A percentile compares a stretch with the other conserved stretches of the same genome.
Conservation (phyloP, 1,139 yeast species). For the Saccharomyces hybrid region DNA sequence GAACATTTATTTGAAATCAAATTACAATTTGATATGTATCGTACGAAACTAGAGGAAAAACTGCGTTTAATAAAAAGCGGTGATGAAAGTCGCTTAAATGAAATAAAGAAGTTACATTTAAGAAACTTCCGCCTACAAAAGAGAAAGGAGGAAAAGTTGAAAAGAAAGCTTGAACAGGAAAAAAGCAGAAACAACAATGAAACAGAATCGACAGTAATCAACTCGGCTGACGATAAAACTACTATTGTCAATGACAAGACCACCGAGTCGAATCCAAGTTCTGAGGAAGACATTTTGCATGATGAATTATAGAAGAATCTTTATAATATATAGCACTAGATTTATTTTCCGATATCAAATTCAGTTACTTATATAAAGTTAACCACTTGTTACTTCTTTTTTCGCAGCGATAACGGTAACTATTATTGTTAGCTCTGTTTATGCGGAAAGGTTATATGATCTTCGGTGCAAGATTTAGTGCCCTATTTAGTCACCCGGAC, state of each 20-base stretch:
- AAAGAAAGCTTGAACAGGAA: constrained; percentile 9
- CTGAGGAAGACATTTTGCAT: constrained; percentile 1
- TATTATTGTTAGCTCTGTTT: not conserved
- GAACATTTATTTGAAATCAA: constrained; percentile 25
- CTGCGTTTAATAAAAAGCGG: constrained; percentile 10
- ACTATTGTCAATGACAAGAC: not conserved
- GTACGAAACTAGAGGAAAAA: constrained; percentile 9
- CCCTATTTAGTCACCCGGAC: not conserved
- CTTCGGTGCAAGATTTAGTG: not conserved
- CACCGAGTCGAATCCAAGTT: not conserved
- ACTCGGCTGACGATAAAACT: not conserved
- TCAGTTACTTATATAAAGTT: not conserved
- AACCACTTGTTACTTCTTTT: not conserved
- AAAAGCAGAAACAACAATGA: not conserved
- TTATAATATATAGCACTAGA: not conserved
- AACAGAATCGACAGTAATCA: not conserved
- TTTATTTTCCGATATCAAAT: not conserved
- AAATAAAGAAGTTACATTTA: constrained; percentile 17
- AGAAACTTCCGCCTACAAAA: constrained; percentile 20
- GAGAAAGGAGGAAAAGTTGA: constrained; percentile 20
- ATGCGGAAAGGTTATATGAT: not conserved
- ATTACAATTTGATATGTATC: constrained; percentile 15
- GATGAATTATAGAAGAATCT: constrained; percentile 3
- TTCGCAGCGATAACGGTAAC: not conserved
- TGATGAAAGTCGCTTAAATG: constrained; percentile 21